These are phyloP conservation scores for Mucor piriformis DNA, from an alignment of 371 early-diverging fungal genomes.

Conservation along the genomic window DNA sequence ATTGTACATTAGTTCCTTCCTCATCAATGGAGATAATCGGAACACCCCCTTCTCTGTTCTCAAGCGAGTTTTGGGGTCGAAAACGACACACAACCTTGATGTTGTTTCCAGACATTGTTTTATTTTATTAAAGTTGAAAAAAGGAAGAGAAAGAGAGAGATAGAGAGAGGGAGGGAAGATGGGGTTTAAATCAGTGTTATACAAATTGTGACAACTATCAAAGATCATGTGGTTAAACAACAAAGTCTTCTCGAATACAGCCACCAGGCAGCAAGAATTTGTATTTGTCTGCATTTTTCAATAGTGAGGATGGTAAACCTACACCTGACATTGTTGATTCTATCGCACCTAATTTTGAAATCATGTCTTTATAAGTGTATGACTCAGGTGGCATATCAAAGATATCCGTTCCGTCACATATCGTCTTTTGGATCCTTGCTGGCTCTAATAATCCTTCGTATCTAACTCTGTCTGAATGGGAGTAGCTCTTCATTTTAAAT, in stretches of 20 bases:
- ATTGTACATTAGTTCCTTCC: conserved; percentile 75
- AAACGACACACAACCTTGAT: conserved; percentile 97
- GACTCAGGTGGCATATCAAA: conserved; percentile 62
- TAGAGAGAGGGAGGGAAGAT: conserved; percentile 1
- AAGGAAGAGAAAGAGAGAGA: neutral
- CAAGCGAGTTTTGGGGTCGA: conserved; percentile 92
- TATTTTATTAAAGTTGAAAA: neutral
- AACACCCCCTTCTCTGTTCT: conserved; percentile 88
- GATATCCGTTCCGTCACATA: conserved; percentile 32
- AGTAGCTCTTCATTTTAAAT: conserved; percentile 55
- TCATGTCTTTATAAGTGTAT: conserved; percentile 49
- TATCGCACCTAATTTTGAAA: conserved; percentile 40
- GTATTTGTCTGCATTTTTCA: conserved; percentile 36
- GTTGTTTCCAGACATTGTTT: conserved; percentile 70
- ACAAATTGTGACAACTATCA: conserved; percentile 14
- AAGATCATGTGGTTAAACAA: conserved; percentile 5
- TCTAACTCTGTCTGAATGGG: conserved; percentile 32
- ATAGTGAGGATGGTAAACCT: conserved; percentile 36
- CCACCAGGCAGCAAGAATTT: conserved; percentile 56
- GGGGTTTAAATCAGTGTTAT: conserved; percentile 14
- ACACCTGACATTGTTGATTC: conserved; percentile 35
- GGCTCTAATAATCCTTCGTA: conserved; percentile 8
- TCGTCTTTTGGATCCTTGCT: conserved; percentile 26
- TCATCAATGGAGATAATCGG: conserved; percentile 84
- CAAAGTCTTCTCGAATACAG: conserved; percentile 37